Conservation (phyloP, 805 yeast genomes). For the Peterozyma xylosa region DNA sequence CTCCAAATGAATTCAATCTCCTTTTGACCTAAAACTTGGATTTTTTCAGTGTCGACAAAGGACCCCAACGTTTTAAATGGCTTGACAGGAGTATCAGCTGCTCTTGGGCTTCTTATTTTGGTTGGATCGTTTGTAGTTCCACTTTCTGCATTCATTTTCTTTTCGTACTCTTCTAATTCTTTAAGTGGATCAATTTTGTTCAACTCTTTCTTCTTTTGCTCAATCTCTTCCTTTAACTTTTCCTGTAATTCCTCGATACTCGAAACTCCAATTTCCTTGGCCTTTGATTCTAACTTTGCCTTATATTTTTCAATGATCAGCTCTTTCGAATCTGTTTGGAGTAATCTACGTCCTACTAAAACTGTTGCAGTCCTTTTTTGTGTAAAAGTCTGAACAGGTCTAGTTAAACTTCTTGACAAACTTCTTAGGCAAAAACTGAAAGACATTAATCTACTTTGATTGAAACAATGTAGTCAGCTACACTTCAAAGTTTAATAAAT, state of each 20-base stretch:
- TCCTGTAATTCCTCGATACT: slow-evolving; percentile 54
- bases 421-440: too few relatives aligned
- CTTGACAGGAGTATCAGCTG: slow-evolving; percentile 16
- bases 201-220: slow-evolving; percentile 44
- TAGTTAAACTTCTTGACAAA: too few relatives aligned
- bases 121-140: slow-evolving; percentile 15
- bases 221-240: slow-evolving; percentile 55
- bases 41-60: slow-evolving; percentile 63
- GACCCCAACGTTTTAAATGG: slow-evolving; percentile 71
- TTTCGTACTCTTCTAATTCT: slow-evolving; percentile 47
- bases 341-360: too few relatives aligned
- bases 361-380: too few relatives aligned
- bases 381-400: too few relatives aligned
- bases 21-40: slow-evolving; percentile 42
- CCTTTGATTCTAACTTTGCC: slow-evolving; percentile 31
- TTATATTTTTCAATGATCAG: slow-evolving; percentile 30
- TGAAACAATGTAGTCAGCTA: too few relatives aligned
- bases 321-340: slow-evolving; percentile 15
- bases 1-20: slow-evolving; percentile 85
- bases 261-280: slow-evolving; percentile 32
- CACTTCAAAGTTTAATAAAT: too few relatives aligned
- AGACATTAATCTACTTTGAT: too few relatives aligned
- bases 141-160: slow-evolving; percentile 12
- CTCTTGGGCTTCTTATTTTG: slow-evolving; percentile 28
- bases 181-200: slow-evolving; percentile 61